phyloP scores from a whole-genome alignment of 2,329 filamentous ascomycete species.

The Balansia obtecta region DNA sequence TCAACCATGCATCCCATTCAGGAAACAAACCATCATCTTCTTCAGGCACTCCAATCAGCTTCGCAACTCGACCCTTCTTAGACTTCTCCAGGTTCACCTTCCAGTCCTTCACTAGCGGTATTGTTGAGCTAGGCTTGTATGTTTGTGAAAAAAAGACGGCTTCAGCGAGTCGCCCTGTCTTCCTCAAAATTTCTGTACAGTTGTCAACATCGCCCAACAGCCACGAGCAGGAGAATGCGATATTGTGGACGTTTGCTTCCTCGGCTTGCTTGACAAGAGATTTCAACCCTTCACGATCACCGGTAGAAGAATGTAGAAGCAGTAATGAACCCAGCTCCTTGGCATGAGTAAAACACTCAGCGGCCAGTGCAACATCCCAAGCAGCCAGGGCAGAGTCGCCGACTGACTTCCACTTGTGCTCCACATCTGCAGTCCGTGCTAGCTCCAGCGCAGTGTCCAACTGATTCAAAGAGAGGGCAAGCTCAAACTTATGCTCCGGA shows the following conservation, averaged over 20 bases:
- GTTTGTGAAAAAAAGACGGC: constrained; percentile 89
- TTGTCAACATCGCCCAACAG: constrained; percentile 69
- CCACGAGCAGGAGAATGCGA: constrained; percentile 87
- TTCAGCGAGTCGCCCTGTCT: constrained; percentile 71
- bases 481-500: constrained; percentile 89
- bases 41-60: constrained; percentile 70
- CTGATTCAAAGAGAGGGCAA: constrained; percentile 71
- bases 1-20: constrained; percentile 86
- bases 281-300: constrained; percentile 61
- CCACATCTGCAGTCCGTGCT: constrained; percentile 69
- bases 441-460: constrained; percentile 77
- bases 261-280: constrained; percentile 64
- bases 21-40: constrained; percentile 85
- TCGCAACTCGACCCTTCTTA: constrained; percentile 75
- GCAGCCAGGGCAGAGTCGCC: constrained; percentile 77
- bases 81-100: constrained; percentile 71
- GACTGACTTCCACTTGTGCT: constrained; percentile 98
- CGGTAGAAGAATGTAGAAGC: constrained; percentile 77
- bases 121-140: constrained; percentile 73
- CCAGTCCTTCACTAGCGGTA: constrained; percentile 61
- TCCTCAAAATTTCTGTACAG: constrained; percentile 67
- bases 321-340: constrained; percentile 84
- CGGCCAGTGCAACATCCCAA: constrained; percentile 80
- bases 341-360: constrained; percentile 85
- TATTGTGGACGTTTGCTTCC: constrained; percentile 71